Conservation (phyloP, 768 basidiomycete genomes). For the Russula griseocarnosa region DNA sequence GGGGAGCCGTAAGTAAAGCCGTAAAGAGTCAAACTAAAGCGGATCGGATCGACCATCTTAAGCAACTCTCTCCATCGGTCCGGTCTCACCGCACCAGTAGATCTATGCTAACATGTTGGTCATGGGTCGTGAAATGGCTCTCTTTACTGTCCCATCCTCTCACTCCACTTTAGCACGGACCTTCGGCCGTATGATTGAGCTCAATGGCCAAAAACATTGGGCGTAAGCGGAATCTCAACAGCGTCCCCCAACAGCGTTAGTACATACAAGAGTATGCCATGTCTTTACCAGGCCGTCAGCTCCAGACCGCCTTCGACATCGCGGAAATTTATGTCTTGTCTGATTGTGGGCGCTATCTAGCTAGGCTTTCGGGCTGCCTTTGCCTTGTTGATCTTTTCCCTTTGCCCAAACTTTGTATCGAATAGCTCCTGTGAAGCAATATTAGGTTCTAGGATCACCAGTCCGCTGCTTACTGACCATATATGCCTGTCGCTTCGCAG, state of each 20-base stretch:
- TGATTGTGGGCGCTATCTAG: not conserved
- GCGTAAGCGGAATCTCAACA: not conserved
- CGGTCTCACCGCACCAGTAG: not conserved
- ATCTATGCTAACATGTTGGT: not conserved
- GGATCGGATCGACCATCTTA: not conserved
- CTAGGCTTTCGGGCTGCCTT: constrained; percentile 40
- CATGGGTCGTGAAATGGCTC: not conserved
- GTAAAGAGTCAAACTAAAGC: no score
- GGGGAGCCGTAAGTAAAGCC: not conserved
- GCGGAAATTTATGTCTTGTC: no score
- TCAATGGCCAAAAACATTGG: not conserved
- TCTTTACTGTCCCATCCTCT: not conserved
- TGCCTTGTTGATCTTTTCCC: constrained; percentile 76
- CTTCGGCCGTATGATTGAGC: no score
- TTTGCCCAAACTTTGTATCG: constrained; percentile 83
- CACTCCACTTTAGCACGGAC: not conserved
- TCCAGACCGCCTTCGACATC: not conserved
- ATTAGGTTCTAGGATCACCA: constrained; percentile 15
- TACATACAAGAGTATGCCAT: not conserved
- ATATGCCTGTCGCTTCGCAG: constrained; percentile 87
- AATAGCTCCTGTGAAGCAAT: constrained; percentile 63
- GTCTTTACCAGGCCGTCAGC: not conserved
- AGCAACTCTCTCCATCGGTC: not conserved
- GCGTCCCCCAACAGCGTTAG: not conserved
- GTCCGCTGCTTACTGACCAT: constrained; percentile 61